Percentiles rank a stretch among this genome's conserved stretches.
Conservation (phyloP, 306 rosid genomes). For the Pyrus communis region DNA sequence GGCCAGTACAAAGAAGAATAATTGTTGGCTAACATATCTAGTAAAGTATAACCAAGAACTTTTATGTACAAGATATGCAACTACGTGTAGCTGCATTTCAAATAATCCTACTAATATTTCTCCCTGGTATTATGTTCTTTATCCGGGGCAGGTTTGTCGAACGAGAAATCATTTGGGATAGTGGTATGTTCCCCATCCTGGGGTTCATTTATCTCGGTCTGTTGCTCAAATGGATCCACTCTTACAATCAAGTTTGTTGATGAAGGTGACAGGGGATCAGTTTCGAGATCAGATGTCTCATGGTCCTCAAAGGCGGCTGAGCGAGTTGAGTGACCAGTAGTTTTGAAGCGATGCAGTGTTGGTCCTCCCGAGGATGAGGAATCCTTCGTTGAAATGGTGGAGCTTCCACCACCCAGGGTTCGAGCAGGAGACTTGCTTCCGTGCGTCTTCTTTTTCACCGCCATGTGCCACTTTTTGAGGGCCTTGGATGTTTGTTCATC, state of each 20-base stretch:
- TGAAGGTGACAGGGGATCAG: constrained; percentile 24
- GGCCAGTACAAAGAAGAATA: background rate
- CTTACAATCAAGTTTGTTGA: constrained; percentile 21
- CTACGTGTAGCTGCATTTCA: background rate
- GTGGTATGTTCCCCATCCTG: constrained; percentile 22
- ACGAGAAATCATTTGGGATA: constrained; percentile 40
- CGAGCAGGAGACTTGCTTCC: constrained; percentile 33
- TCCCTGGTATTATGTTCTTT: constrained; percentile 4
- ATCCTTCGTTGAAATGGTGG: constrained; percentile 24
- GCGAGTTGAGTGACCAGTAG: constrained; percentile 57
- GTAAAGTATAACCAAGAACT: background rate
- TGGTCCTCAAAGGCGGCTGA: constrained; percentile 25
- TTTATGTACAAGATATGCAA: constrained; percentile 4
- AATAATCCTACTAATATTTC: background rate
- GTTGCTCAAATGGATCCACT: constrained; percentile 31
- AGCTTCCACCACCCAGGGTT: constrained; percentile 46
- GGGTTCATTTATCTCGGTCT: constrained; percentile 13
- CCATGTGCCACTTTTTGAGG: constrained; percentile 65
- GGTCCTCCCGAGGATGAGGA: constrained; percentile 43
- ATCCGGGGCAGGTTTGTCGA: constrained; percentile 21
- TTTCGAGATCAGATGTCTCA: constrained; percentile 36
- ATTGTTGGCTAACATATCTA: background rate
- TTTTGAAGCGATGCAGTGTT: constrained; percentile 64
- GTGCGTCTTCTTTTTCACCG: constrained; percentile 54
- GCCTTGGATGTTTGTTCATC: constrained; percentile 87